Evolutionary conservation across 1,139 yeast species (phyloP).

Genomic region (Scheffersomyces segobiensis): DNA sequence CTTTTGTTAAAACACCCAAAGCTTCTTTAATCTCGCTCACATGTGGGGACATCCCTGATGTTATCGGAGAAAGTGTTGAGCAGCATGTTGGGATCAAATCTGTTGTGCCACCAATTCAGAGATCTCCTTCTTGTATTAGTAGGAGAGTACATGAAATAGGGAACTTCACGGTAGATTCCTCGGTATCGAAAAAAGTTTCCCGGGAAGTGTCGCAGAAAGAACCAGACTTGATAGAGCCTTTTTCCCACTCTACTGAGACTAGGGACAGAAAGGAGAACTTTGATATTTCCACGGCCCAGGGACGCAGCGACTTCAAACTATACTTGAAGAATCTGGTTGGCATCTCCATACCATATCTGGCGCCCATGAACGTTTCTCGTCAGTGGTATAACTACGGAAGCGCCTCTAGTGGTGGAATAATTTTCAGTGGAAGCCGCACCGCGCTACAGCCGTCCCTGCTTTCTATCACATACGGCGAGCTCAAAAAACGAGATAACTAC

Average conservation of each 20-base stretch:
- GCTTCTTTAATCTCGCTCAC: not conserved
- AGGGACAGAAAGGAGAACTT: not conserved
- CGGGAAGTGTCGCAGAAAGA: not conserved
- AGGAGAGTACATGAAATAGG: not conserved
- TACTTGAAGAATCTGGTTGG: not conserved
- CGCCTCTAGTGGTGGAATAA: not conserved
- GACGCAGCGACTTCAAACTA: conserved; percentile 3
- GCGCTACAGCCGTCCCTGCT: not conserved
- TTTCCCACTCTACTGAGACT: not conserved
- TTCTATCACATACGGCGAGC: not conserved
- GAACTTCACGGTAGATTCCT: not conserved
- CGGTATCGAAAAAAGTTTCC: not conserved
- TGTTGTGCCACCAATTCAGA: not conserved
- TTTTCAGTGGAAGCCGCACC: not conserved
- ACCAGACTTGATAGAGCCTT: not conserved
- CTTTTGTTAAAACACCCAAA: not conserved
- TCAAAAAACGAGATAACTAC: not conserved
- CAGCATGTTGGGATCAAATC: not conserved
- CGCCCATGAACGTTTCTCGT: not conserved
- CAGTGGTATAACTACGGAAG: not conserved
- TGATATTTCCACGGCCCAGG: conserved; percentile 4
- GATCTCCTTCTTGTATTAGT: not conserved
- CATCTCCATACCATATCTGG: not conserved
- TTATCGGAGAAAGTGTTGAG: not conserved
- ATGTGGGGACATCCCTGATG: not conserved